phyloP scores from a whole-genome alignment of 2,329 filamentous ascomycete genomes.

The Erysiphe pulchra region DNA sequence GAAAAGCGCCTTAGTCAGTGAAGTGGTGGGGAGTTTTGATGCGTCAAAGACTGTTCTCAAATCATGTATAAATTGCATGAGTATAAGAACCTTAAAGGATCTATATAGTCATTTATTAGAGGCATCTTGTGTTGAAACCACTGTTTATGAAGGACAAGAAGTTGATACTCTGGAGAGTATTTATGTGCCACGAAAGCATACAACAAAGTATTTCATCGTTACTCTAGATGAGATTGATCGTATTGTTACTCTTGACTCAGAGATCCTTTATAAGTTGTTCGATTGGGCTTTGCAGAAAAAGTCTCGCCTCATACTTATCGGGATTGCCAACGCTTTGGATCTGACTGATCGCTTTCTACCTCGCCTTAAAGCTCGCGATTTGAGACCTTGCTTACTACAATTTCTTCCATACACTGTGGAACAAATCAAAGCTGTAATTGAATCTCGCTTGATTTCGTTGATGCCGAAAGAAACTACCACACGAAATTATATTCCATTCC shows the following conservation, averaged over 20 bases:
- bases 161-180: conserved; percentile 40
- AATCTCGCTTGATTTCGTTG: conserved; percentile 52
- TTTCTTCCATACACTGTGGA: conserved; percentile 77
- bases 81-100: conserved; percentile 68
- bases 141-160: conserved; percentile 38
- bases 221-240: conserved; percentile 90
- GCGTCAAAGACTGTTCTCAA: conserved; percentile 29
- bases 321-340: conserved; percentile 89
- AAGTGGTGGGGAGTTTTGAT: conserved; percentile 39
- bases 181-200: conserved; percentile 37
- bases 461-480: conserved; percentile 28
- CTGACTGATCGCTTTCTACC: conserved; percentile 87
- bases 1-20: conserved; percentile 79
- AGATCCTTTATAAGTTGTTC: conserved; percentile 80
- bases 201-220: conserved; percentile 43
- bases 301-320: conserved; percentile 61
- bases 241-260: conserved; percentile 65
- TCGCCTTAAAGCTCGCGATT: conserved; percentile 70
- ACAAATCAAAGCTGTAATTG: conserved; percentile 76
- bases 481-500: conserved; percentile 49
- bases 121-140: conserved; percentile 32
- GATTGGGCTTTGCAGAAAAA: conserved; percentile 75
- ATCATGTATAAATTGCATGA: conserved; percentile 89
- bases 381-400: conserved; percentile 71
- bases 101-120: conserved; percentile 59